Evolutionary conservation across 2,329 filamentous ascomycete genomes (phyloP), one percentile per base, ranked within the genome.

Genomic region (Rhinocladiella mackenziei): DNA sequence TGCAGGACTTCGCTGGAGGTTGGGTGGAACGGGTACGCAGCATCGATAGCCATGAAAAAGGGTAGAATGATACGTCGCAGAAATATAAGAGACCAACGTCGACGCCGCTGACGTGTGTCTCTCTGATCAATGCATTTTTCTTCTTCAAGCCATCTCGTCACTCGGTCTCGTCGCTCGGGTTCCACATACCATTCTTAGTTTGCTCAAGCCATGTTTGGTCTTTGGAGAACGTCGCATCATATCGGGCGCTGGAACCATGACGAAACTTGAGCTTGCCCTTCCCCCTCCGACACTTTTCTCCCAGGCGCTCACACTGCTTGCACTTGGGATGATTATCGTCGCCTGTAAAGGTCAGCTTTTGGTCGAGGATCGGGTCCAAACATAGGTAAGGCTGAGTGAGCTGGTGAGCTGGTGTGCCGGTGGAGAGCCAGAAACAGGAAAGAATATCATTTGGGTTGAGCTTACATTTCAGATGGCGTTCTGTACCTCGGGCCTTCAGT

Each of bases 391-490:
- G n/a, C n/a, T n/a, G n/a, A n/a, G n/a, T n/a, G n/a, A n/a, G n/a
- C n/a, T n/a, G n/a, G n/a, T n/a, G n/a, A n/a, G n/a, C n/a, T n/a
- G n/a, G n/a, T n/a, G n/a, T n/a, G n/a, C n/a, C n/a, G n/a, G 17
- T 35, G 5, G 18, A 17, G 30, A 13, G 18, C 14, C 30, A 17
- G 30, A 5, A 17, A 29, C 43, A 40, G 36, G 26, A 39, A 13
- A 28, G 28, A 25, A 18, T 15, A 33, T 20, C 32, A 13, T 31
- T 13, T 14, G 26, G 13, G 31, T 14, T 29, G 17, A 15, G 49
- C 55, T 43, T 54, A 57, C 55, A 57, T 42, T 57, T 57, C 11
- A 57, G 43, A 50, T 57, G 55, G 33, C 55, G 55, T 29, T 53
- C 55, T 57, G 38, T 17, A 32, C 10, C 25, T 33, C 25, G 9